Conservation (phyloP, 108 stramenopile genomes). For the Skeletonema grethae region DNA sequence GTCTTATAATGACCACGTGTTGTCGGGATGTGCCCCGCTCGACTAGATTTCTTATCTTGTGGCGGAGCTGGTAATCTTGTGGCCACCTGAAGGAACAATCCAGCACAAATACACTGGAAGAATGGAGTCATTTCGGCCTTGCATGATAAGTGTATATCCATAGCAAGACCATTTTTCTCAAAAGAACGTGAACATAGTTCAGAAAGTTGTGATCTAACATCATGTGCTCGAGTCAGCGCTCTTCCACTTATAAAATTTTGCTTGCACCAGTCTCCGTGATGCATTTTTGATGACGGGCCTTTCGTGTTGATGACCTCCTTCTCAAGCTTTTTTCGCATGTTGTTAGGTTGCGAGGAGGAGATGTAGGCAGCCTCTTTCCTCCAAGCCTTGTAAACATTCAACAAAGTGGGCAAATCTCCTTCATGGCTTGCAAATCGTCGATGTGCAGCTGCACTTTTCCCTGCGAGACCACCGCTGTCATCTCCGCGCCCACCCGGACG, state of each 20-base stretch:
- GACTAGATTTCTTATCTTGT: constrained; percentile 64
- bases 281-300: constrained; percentile 42
- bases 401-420: constrained; percentile 93
- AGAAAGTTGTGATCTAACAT: constrained; percentile 70
- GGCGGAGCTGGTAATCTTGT: constrained; percentile 61
- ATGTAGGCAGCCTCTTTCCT: constrained; percentile 73
- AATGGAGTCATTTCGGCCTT: constrained; percentile 58
- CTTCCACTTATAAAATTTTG: constrained; percentile 78
- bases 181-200: constrained; percentile 52
- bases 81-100: constrained; percentile 89
- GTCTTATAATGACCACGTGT: constrained; percentile 91
- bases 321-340: constrained; percentile 32
- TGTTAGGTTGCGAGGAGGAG: constrained; percentile 30
- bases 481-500: constrained; percentile 87
- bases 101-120: constrained; percentile 91
- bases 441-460: constrained; percentile 77
- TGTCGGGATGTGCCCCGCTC: constrained; percentile 71
- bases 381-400: constrained; percentile 94
- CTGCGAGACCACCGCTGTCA: constrained; percentile 68
- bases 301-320: constrained; percentile 45
- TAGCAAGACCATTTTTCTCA: constrained; percentile 66
- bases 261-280: constrained; percentile 85
- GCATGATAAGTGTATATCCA: constrained; percentile 65
- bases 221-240: constrained; percentile 71
- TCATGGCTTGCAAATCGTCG: constrained; percentile 82